Conservation (phyloP, 208 protist genomes). For the Leptomonas pyrrhocoris region DNA sequence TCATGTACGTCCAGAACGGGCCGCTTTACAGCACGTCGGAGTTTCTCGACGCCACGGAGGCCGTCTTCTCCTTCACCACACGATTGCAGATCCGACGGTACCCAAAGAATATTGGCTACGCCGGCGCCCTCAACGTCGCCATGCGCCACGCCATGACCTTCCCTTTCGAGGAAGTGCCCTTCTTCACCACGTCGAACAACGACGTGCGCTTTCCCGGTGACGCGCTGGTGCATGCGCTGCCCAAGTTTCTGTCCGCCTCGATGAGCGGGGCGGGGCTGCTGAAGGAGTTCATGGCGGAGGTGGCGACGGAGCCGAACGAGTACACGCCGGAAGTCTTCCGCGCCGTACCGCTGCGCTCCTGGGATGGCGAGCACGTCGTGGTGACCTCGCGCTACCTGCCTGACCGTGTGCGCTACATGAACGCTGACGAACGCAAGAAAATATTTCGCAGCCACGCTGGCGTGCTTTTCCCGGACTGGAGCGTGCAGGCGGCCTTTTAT, state of each 20-base stretch:
- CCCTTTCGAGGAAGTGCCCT: slow-evolving; percentile 30
- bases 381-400: slow-evolving; percentile 41
- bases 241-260: slow-evolving; percentile 9
- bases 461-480: slow-evolving; percentile 12
- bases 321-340: slow-evolving; percentile 27
- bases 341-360: slow-evolving; percentile 34
- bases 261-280: slow-evolving; percentile 9
- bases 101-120: slow-evolving; percentile 20
- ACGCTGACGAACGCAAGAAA: neutral
- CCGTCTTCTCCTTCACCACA: slow-evolving; percentile 28
- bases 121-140: slow-evolving; percentile 26
- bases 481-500: slow-evolving; percentile 15
- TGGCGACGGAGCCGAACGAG: slow-evolving; percentile 33
- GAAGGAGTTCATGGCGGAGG: slow-evolving; percentile 25
- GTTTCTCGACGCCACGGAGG: slow-evolving; percentile 25
- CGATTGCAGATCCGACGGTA: slow-evolving; percentile 35
- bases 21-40: neutral
- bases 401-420: slow-evolving; percentile 40
- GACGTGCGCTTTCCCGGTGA: slow-evolving; percentile 16
- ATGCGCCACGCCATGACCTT: slow-evolving; percentile 23
- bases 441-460: slow-evolving; percentile 8
- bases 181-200: slow-evolving; percentile 25
- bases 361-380: slow-evolving; percentile 19
- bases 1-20: slow-evolving; percentile 29
- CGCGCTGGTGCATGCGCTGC: slow-evolving; percentile 13